Evolutionary conservation across 352 stramenopile genomes (phyloP), one percentile per base, ranked within the genome.

Genomic region (Globisporangium paddicum): DNA sequence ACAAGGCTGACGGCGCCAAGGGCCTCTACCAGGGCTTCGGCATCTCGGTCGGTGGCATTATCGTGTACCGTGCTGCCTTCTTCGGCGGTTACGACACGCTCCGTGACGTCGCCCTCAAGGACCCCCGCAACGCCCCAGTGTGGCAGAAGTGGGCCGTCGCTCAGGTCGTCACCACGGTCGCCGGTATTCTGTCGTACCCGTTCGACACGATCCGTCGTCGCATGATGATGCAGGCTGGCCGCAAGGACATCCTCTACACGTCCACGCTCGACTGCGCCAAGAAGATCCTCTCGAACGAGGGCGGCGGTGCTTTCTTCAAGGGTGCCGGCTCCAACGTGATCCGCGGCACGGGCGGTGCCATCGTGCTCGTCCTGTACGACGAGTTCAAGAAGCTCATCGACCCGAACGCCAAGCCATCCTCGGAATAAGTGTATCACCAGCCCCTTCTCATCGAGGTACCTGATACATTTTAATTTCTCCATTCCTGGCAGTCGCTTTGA

Each of bases 11-110:
- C 65, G 97, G 97, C 49, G 34, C 97, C 28, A 69, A 82, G 57
- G 89, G 89, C 50, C 82, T 99, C 52, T 99, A 99, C 93, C 98
- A 98, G 72, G 98, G 98, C 77, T 99, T 99, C 67, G 96, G 96
- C 72, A 89, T 99, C 48, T 99, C 97, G 52, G 87, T 99, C 56
- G 84, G 96, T 77, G 97, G 98, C 91, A 99, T 96, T 78, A 99
- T 99, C 67, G 93, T 98, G 63, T 99, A 99, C 96, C 96, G 97
- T 86, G 96, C 95, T 60, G 90, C 89, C 32, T 98, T 99, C 89
- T 99, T 99, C 72, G 96, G 96, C 77, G 87, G 98, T 73, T 99
- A 98, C 85, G 96, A 99, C 72, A 99, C 96, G 25, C 72, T 98
- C 49, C 96, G 93, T 77, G 95, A 97, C 68, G 57, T 96, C 38